Conservation (phyloP, 1,284 basidiomycete species). For the Volvariella surrecta region DNA sequence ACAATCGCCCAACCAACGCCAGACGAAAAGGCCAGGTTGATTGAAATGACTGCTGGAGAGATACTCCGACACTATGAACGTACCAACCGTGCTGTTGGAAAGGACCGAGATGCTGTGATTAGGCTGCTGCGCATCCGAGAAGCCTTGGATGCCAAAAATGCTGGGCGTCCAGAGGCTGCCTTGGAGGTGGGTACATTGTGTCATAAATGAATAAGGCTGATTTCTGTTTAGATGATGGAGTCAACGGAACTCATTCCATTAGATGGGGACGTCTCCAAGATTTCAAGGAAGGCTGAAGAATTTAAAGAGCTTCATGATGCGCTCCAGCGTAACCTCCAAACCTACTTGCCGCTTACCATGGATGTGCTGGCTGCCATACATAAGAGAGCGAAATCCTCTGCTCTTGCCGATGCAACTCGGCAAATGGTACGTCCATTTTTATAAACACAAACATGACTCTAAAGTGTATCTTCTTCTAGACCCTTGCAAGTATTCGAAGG, state of each 20-base stretch:
- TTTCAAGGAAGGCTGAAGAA: slow-evolving; percentile 83
- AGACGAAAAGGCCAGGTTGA: slow-evolving; percentile 60
- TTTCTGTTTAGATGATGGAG: slow-evolving; percentile 64
- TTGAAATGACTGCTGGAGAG: slow-evolving; percentile 75
- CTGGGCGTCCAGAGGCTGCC: slow-evolving; percentile 68
- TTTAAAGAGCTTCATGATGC: slow-evolving; percentile 85
- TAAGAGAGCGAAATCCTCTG: slow-evolving; percentile 67
- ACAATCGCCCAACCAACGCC: slow-evolving; percentile 64
- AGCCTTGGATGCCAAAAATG: slow-evolving; percentile 71
- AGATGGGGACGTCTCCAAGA: slow-evolving; percentile 78
- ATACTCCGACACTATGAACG: slow-evolving; percentile 86
- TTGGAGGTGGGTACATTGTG: slow-evolving; percentile 53
- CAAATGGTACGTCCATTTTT: slow-evolving; percentile 50
- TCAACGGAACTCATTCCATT: slow-evolving; percentile 87
- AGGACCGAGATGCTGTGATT: slow-evolving; percentile 72
- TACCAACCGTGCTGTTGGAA: slow-evolving; percentile 66
- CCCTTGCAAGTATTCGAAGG: slow-evolving; percentile 51
- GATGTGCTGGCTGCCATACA: slow-evolving; percentile 81
- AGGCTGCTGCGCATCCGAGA: slow-evolving; percentile 77
- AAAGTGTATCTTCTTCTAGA: slow-evolving; percentile 33
- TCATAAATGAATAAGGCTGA: slow-evolving; percentile 2
- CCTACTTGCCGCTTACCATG: slow-evolving; percentile 91
- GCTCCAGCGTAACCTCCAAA: slow-evolving; percentile 84
- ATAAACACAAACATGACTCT: slow-evolving; percentile 1
- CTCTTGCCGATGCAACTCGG: slow-evolving; percentile 62